Evolutionary conservation across 2,329 filamentous ascomycete genomes (phyloP).

Genomic region (Paramyrothecium sp.): DNA sequence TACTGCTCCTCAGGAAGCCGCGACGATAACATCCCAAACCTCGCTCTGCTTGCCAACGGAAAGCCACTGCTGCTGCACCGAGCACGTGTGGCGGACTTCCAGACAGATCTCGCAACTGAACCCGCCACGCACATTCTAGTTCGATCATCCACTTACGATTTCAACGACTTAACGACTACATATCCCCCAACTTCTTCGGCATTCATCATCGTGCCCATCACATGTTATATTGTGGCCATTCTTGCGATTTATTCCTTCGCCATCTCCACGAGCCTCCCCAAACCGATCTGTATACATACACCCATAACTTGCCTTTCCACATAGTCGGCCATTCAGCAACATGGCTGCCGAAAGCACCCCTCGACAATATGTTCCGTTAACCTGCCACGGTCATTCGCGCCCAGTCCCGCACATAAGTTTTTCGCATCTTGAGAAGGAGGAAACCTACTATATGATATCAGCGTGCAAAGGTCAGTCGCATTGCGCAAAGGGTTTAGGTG

Average conservation of each 20-base stretch:
- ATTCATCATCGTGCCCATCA: neutral
- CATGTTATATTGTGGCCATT: neutral
- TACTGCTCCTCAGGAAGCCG: no score
- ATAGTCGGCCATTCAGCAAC: slow-evolving; percentile 6
- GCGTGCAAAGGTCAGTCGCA: slow-evolving; percentile 73
- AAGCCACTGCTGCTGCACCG: no score
- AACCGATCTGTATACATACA: neutral
- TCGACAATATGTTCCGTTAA: slow-evolving; percentile 77
- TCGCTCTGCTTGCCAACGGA: no score
- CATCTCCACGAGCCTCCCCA: neutral
- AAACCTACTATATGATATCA: slow-evolving; percentile 88
- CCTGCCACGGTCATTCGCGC: slow-evolving; percentile 90
- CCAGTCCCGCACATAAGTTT: slow-evolving; percentile 91
- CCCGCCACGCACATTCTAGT: neutral
- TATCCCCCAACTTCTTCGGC: neutral
- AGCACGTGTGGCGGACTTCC: no score
- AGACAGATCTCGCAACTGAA: neutral
- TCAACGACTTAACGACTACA: neutral
- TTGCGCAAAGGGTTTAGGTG: no score
- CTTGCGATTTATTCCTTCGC: no score
- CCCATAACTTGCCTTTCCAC: neutral
- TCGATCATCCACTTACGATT: neutral
- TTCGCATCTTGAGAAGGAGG: slow-evolving; percentile 78
- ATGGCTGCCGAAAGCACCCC: slow-evolving; percentile 33
- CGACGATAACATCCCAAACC: no score